phyloP scores from a whole-genome alignment of 2,329 filamentous ascomycete species.

The Dothidotthia symphoricarpi region DNA sequence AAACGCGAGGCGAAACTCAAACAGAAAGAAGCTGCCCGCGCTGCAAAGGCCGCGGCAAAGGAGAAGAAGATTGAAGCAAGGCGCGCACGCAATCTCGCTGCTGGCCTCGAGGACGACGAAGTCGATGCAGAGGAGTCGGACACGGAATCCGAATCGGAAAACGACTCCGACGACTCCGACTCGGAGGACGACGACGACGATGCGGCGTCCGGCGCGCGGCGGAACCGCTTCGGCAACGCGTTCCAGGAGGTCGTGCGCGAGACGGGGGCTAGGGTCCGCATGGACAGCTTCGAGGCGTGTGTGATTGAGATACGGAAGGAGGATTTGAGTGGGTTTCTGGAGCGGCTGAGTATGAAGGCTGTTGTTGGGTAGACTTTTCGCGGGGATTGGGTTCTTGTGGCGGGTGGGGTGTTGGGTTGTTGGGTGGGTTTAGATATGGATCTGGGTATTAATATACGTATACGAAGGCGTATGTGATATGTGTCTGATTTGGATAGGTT shows the following conservation, averaged over 20 bases:
- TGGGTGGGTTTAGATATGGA: background rate
- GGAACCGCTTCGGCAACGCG: conserved; percentile 89
- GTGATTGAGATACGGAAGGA: conserved; percentile 98
- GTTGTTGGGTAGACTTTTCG: conserved; percentile 65
- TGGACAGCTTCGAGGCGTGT: conserved; percentile 96
- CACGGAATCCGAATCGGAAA: conserved; percentile 48
- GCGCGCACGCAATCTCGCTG: conserved; percentile 40
- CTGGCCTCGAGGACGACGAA: conserved; percentile 63
- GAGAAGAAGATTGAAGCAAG: conserved; percentile 58
- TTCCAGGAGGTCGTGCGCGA: conserved; percentile 94
- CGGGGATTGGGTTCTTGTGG: no score
- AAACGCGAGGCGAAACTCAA: conserved; percentile 64
- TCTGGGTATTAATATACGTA: background rate
- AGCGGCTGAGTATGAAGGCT: conserved; percentile 86
- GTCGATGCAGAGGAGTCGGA: conserved; percentile 41
- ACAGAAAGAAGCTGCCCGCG: conserved; percentile 46
- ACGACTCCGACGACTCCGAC: conserved; percentile 59
- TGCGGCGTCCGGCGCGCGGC: conserved; percentile 64
- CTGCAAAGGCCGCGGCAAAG: conserved; percentile 60
- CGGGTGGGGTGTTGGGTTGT: no score
- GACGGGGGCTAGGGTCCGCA: conserved; percentile 83
- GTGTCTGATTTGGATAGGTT: conserved; percentile 2
- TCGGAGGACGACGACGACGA: conserved; percentile 55
- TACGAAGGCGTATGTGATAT: background rate
- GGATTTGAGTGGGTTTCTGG: conserved; percentile 84